Conservation (phyloP, 2,329 filamentous ascomycete species). For the Trichoderma cornu-damae region DNA sequence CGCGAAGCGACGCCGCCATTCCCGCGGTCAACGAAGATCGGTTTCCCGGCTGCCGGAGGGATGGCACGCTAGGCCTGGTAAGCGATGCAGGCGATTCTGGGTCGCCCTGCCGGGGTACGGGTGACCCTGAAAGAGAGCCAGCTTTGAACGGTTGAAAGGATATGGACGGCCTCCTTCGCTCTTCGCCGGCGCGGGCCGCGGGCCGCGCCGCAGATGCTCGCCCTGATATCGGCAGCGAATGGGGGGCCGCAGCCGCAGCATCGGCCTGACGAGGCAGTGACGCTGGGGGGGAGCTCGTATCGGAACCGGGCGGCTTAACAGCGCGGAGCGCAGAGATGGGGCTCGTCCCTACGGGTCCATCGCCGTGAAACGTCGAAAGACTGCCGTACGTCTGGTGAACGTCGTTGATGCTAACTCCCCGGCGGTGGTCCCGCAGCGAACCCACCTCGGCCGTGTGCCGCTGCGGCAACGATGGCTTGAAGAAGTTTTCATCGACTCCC, state of each 20-base stretch:
- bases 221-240: conserved; percentile 50
- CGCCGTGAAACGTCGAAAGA: conserved; percentile 83
- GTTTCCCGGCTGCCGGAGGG: conserved; percentile 54
- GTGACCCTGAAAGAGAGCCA: conserved; percentile 87
- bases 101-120: conserved; percentile 49
- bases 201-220: conserved; percentile 31
- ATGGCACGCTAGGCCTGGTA: conserved; percentile 42
- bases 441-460: conserved; percentile 53
- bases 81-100: conserved; percentile 50
- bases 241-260: conserved; percentile 42
- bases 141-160: conserved; percentile 97
- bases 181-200: conserved; percentile 46
- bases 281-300: conserved; percentile 54
- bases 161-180: conserved; percentile 67
- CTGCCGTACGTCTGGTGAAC: conserved; percentile 81
- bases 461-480: conserved; percentile 66
- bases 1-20: conserved; percentile 67
- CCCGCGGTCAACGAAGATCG: conserved; percentile 69
- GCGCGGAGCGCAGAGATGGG: conserved; percentile 78
- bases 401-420: conserved; percentile 47
- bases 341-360: conserved; percentile 70
- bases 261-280: conserved; percentile 43
- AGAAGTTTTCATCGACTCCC: conserved; percentile 82
- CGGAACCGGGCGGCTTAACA: conserved; percentile 56
- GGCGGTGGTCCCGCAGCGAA: conserved; percentile 66